Base-by-base conservation (phyloP, 108 stramenopile species). In the Cylindrotheca fusiformis region DNA sequence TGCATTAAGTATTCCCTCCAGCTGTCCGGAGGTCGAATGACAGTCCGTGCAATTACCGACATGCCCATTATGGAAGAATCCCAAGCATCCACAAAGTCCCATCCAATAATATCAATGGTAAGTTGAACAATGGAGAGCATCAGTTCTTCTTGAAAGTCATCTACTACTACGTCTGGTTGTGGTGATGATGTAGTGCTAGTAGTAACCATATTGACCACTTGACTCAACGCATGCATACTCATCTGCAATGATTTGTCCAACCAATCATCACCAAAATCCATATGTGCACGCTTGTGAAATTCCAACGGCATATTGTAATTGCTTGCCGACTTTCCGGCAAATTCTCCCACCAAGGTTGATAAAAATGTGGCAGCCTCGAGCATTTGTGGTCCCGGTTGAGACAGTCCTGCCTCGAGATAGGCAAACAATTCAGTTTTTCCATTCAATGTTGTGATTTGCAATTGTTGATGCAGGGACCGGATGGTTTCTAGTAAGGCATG, bases 71-170 rank as follows among this genome's bases (percentile, higher is more conserved):
- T n/a, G 12, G 62, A 52, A 19, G 32, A 49, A 69, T 81, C 82
- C 84, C 84, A 88, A 1, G 77, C 73, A 14, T 74, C 69, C 17
- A 73, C 61, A 62, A 89, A 93, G 63, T 93, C 91, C 91, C 91
- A 93, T 1, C 64, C 63, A 14, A 93, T 58, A 17, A 81, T 71
- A 61, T 87, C 87, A 24, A 68, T 70, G 3, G 82, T 82, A 2
- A 81, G 52, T 30, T 79, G 72, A 6, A 88, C 77, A 24, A 86
- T 65, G 2, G 69, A 53, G 0, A 81, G 51, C 48, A 82, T 68
- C 54, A 84, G 20, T 41, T 72, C 61, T n/a, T 65, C 46, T n/a
- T n/a, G n/a, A n/a, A n/a, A n/a, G 17, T 46, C 32, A 22, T 31
- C 32, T 10, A 19, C 61, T 1, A 32, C 28, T 20, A 25, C 23